Conservation (phyloP, 129 eudicot genomes). For the Arctium lappa region DNA sequence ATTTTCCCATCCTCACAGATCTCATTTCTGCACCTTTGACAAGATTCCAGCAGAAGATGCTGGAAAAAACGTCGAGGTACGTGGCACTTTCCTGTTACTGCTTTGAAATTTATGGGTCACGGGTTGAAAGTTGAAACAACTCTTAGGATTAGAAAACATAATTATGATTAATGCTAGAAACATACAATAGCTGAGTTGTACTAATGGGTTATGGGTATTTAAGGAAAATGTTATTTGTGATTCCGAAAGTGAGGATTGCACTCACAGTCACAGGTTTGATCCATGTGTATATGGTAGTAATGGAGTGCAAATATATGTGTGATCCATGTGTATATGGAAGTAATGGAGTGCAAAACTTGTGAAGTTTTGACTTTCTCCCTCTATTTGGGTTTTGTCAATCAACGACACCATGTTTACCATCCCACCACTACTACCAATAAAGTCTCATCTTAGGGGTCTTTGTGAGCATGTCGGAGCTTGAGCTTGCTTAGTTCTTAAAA, state of each 20-base stretch:
- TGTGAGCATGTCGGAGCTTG: too few species aligned
- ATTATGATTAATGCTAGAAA: background rate
- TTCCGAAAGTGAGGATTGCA: background rate
- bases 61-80: conserved; percentile 20
- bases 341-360: too few species aligned
- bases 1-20: conserved; percentile 2
- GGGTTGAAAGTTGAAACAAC: background rate
- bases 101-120: conserved; percentile 1
- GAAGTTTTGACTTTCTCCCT: too few species aligned
- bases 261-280: background rate
- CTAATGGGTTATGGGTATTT: background rate
- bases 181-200: background rate
- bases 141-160: background rate
- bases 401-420: too few species aligned
- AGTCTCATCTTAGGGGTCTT: too few species aligned
- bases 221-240: background rate
- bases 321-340: too few species aligned
- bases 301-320: background rate
- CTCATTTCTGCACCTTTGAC: conserved; percentile 15
- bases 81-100: background rate
- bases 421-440: too few species aligned
- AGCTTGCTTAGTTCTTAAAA: too few species aligned
- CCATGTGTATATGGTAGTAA: background rate
- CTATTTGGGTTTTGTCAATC: too few species aligned
- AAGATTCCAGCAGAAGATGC: conserved; percentile 23